These are phyloP conservation scores for Pichia terricola DNA, from an alignment of 1,139 yeast species.

Conservation along the genomic window DNA sequence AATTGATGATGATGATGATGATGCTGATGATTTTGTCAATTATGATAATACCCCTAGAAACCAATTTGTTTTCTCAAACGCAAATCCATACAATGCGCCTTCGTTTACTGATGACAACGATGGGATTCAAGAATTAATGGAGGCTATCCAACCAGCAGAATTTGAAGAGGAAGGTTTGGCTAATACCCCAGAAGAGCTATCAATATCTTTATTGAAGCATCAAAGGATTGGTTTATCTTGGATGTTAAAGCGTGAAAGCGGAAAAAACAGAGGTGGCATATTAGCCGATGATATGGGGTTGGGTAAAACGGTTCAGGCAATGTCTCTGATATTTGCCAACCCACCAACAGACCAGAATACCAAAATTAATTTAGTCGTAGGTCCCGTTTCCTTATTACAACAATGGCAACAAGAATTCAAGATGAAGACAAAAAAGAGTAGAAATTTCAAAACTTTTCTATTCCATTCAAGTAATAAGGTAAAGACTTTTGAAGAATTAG, in stretches of 20 bases:
- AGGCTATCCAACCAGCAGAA: slow-evolving; percentile 49
- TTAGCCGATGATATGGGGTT: slow-evolving; percentile 94
- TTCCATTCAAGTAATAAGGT: slow-evolving; percentile 48
- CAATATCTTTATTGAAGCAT: slow-evolving; percentile 64
- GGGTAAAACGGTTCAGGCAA: slow-evolving; percentile 82
- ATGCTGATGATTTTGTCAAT: too few species aligned
- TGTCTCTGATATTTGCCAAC: slow-evolving; percentile 57
- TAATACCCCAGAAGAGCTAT: slow-evolving; percentile 61
- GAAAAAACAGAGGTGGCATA: slow-evolving; percentile 60
- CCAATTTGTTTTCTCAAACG: too few species aligned
- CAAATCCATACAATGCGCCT: too few species aligned
- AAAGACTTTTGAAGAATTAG: slow-evolving; percentile 36
- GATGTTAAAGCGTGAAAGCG: slow-evolving; percentile 62
- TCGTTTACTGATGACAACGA: slow-evolving; percentile 26
- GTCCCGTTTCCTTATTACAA: slow-evolving; percentile 72
- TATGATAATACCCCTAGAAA: too few species aligned
- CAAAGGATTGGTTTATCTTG: slow-evolving; percentile 81
- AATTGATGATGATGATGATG: too few species aligned
- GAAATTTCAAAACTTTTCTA: slow-evolving; percentile 40
- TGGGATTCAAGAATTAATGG: slow-evolving; percentile 44
- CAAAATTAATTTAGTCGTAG: slow-evolving; percentile 66
- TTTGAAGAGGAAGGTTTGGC: slow-evolving; percentile 40
- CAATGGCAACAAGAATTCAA: slow-evolving; percentile 81
- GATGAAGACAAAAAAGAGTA: slow-evolving; percentile 44
- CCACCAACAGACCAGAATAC: slow-evolving; percentile 26